Percentiles rank a stretch among this genome's conserved stretches.
Conservation (phyloP, 805 yeast species). For the Monosporozyma siamensis region DNA sequence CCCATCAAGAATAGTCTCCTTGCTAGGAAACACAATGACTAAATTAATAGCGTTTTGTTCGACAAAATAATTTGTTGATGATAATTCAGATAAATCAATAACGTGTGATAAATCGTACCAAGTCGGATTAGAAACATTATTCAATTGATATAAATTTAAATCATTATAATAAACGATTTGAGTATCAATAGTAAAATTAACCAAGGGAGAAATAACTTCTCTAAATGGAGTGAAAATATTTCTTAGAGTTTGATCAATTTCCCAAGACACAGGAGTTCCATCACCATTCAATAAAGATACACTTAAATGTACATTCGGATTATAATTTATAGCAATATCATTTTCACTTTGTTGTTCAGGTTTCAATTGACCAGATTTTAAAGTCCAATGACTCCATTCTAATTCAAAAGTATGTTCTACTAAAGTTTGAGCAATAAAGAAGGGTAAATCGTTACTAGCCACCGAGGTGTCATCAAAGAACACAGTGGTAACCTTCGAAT, state of each 20-base stretch:
- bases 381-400: constrained; percentile 22
- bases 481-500: constrained; percentile 31
- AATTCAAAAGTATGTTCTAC: constrained; percentile 37
- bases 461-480: constrained; percentile 33
- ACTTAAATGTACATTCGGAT: constrained; percentile 66
- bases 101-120: constrained; percentile 58
- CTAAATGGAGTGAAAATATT: constrained; percentile 48
- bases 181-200: constrained; percentile 69
- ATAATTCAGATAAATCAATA: constrained; percentile 69
- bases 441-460: constrained; percentile 54
- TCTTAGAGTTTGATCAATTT: constrained; percentile 46
- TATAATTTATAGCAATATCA: constrained; percentile 28
- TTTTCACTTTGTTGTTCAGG: constrained; percentile 10
- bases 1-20: constrained; percentile 30
- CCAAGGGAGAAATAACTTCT: constrained; percentile 40
- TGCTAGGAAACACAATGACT: constrained; percentile 36
- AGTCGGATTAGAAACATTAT: constrained; percentile 28
- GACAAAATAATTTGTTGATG: constrained; percentile 43
- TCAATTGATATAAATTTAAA: constrained; percentile 26
- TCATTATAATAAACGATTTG: constrained; percentile 59
- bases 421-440: constrained; percentile 44
- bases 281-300: constrained; percentile 66
- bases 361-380: constrained; percentile 1
- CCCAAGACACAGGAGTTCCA: constrained; percentile 64
- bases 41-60: constrained; percentile 65